These are phyloP conservation scores for Pleurozium schreberi DNA, from an alignment of 225 moss, liverwort and hornwort species.

Conservation along the genomic window DNA sequence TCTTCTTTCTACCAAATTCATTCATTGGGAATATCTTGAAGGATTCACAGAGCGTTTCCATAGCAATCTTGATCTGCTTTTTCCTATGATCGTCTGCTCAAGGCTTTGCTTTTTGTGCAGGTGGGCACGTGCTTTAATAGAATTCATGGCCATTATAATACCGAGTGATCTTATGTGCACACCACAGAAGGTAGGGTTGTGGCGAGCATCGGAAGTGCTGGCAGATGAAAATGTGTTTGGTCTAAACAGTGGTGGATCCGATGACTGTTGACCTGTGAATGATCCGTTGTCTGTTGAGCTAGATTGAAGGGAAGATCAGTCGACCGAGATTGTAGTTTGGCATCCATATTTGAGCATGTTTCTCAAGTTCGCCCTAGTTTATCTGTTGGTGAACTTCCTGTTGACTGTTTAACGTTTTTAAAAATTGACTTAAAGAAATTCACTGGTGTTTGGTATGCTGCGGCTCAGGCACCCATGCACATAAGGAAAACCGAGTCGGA, in stretches of 20 bases:
- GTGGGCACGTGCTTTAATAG: slow-evolving; percentile 67
- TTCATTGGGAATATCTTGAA: not conserved
- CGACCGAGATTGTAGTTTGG: not conserved
- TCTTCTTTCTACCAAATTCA: not conserved
- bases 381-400: not conserved
- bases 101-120: slow-evolving; percentile 23
- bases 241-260: not conserved
- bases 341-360: not conserved
- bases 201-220: not conserved
- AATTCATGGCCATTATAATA: slow-evolving; percentile 48
- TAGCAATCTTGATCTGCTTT: not conserved
- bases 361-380: not conserved
- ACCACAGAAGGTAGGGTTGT: slow-evolving; percentile 38
- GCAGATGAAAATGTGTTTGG: not conserved
- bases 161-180: slow-evolving; percentile 59
- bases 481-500: not conserved
- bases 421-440: not conserved
- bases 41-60: not conserved
- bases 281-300: not conserved
- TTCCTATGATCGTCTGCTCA: not conserved
- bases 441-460: not conserved
- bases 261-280: not conserved
- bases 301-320: not conserved
- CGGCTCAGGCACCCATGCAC: not conserved
- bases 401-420: not conserved